Base-by-base conservation (phyloP, 352 stramenopile species). In the Pythium apleroticum region DNA sequence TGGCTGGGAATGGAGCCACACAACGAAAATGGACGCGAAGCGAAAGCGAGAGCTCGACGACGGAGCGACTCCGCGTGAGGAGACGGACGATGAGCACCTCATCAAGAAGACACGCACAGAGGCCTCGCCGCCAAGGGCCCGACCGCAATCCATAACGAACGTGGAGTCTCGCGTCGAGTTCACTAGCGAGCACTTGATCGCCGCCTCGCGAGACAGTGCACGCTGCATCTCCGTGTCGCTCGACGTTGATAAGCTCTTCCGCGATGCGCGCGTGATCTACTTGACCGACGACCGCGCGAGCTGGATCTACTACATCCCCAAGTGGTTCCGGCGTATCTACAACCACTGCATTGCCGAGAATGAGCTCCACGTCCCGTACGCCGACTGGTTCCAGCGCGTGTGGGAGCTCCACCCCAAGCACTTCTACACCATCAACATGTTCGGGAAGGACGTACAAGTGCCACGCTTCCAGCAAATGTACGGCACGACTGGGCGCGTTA, bases 381-480 rank as follows among this genome's bases (percentile, higher is more conserved):
- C 54, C 46, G 66, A 72, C 53, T 72, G 66, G 66, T 68, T 72
- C 48, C 45, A 68, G 54, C 55, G 52, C 24, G 52, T 89, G 11
- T 96, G 86, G 84, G 65, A 78, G 5, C 65, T 75, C 3, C 88
- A 95, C 55, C 88, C 88, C 12, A 60, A 73, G 27, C 45, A 88
- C 12, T 56, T 77, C 30, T 72, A 90, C 63, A 77, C 70, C 5
- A 84, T 96, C 31, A 86, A 86, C 66, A 74, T 94, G 65, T 93
- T 91, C 66, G 82, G 81, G 15, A 86, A 86, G 59, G 69, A 73
- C 14, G 66, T 75, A 5, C 69, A 68, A 33, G 81, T 90, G 55
- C 87, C 84, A 17, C 73, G 83, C 17, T 94, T 78, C 53, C 87
- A 90, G 60, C 77, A 90, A 58, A 68, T 79, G 46, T 96, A 76